Evolutionary conservation across 2,329 filamentous ascomycete species (phyloP).

Genomic region (Penicillium olsonii): DNA sequence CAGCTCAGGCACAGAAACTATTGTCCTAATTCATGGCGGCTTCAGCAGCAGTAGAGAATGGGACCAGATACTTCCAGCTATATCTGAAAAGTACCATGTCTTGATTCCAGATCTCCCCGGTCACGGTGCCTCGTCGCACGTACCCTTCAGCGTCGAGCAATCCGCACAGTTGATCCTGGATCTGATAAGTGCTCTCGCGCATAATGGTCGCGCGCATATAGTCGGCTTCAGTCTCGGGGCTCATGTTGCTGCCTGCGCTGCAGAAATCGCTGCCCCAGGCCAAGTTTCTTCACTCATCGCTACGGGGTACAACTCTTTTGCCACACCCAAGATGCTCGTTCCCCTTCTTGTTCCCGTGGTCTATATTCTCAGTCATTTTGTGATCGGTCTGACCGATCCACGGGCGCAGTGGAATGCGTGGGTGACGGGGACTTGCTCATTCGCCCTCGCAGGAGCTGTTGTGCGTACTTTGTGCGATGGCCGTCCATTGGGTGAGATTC

Average conservation of each 20-base stretch:
- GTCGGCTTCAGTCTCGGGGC: neutral
- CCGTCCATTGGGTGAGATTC: constrained; percentile 4
- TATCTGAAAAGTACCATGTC: neutral
- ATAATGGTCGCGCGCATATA: neutral
- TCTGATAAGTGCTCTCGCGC: neutral
- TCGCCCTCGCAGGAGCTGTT: constrained; percentile 6
- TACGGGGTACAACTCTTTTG: constrained; percentile 11
- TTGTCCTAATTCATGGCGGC: neutral
- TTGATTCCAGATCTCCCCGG: neutral
- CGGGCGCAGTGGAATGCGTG: constrained; percentile 1
- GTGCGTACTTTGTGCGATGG: constrained; percentile 7
- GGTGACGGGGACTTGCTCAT: neutral
- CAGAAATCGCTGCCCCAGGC: constrained; percentile 3
- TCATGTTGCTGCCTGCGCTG: neutral
- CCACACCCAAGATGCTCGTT: neutral
- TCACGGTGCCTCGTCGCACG: neutral
- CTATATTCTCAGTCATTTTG: constrained; percentile 1
- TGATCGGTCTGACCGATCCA: neutral
- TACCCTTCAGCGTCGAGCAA: neutral
- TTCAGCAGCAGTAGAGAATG: neutral
- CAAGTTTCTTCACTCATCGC: constrained; percentile 8
- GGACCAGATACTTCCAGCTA: neutral
- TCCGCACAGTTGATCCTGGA: neutral
- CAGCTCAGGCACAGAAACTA: neutral
- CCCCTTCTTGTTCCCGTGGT: neutral